Evolutionary conservation across 2,329 filamentous ascomycete species (phyloP), one percentile per base, ranked within the genome.

Genomic region (Diaporthe sp.): DNA sequence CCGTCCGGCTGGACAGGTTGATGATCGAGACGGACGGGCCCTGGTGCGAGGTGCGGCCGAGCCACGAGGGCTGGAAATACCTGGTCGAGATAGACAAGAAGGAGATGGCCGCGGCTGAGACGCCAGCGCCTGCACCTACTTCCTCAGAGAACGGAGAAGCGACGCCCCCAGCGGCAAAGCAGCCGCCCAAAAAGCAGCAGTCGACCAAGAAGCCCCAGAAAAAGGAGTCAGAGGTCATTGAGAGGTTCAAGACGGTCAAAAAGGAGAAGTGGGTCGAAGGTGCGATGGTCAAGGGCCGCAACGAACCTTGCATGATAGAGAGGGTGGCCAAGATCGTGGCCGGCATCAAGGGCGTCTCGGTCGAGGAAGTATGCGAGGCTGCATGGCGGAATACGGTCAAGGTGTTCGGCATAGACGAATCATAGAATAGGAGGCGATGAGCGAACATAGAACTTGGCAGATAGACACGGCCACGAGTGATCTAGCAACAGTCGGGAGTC

Each of bases 21-120:
- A 97, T 98, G 89, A 91, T 99, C 64, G 97, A 99, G 87, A 99
- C 97, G 0, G 97, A 99, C 82, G 97, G 97, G 3, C 97, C 97
- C 4, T 99, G 97, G 94, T 99, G 97, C 81, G 97, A 99, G 83
- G 96, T 99, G 75, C 89, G 97, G 33, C 93, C 95, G 0, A 95
- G 91, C 40, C 96, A 99, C 84, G 95, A 96, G 40, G 95, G 95
- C 3, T 94, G 93, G 79, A 93, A 93, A 83, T 93, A 93, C 77
- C 83, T 91, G 15, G 82, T 90, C 5, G 85, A 87, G 76, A 83
- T 84, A 73, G 85, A 83, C 40, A 76, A 71, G 12, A 76, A 60
- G 35, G 74, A 77, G 60, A 82, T 64, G 55, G 73, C 77, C 38
- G 60, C 77, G 58, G 64, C 76, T 22, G 69, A 75, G n/a, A 25